A percentile compares a stretch with the other conserved stretches of the same genome.
Conservation (phyloP, 2,329 filamentous ascomycete species). For the Fonsecaea erecta region DNA sequence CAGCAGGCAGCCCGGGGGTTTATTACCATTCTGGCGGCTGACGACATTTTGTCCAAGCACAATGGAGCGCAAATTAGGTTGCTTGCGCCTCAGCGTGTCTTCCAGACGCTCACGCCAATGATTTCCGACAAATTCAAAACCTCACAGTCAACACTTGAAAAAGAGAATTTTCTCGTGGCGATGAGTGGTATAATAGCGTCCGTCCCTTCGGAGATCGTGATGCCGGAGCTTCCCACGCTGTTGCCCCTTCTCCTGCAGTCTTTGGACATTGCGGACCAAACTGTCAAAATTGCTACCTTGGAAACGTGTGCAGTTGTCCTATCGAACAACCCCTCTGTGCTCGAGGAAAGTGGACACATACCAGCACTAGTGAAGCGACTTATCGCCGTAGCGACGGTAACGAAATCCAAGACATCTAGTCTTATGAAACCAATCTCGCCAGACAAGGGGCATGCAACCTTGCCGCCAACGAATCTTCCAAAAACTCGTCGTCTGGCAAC, state of each 20-base stretch:
- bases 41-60: constrained; percentile 63
- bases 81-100: constrained; percentile 67
- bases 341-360: constrained; percentile 59
- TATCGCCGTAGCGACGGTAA: constrained; percentile 51
- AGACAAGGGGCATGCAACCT: constrained; percentile 21
- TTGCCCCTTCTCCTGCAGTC: constrained; percentile 66
- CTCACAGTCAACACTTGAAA: constrained; percentile 47
- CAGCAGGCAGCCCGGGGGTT: constrained; percentile 62
- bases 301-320: constrained; percentile 64
- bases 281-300: constrained; percentile 65
- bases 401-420: constrained; percentile 34
- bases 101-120: constrained; percentile 62
- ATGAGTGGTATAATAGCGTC: constrained; percentile 65
- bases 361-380: constrained; percentile 62
- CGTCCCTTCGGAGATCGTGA: constrained; percentile 63
- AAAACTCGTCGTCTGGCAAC: constrained; percentile 34
- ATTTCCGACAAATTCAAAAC: constrained; percentile 59
- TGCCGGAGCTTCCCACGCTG: constrained; percentile 62
- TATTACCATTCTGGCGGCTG: constrained; percentile 61
- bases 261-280: constrained; percentile 58
- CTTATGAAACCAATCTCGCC: constrained; percentile 9
- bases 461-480: constrained; percentile 37
- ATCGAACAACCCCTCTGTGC: constrained; percentile 59
- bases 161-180: constrained; percentile 67
- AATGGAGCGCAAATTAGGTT: constrained; percentile 67